These are phyloP conservation scores for Colletotrichum euphorbiae DNA, from an alignment of 2,329 filamentous ascomycete genomes.

Conservation along the genomic window DNA sequence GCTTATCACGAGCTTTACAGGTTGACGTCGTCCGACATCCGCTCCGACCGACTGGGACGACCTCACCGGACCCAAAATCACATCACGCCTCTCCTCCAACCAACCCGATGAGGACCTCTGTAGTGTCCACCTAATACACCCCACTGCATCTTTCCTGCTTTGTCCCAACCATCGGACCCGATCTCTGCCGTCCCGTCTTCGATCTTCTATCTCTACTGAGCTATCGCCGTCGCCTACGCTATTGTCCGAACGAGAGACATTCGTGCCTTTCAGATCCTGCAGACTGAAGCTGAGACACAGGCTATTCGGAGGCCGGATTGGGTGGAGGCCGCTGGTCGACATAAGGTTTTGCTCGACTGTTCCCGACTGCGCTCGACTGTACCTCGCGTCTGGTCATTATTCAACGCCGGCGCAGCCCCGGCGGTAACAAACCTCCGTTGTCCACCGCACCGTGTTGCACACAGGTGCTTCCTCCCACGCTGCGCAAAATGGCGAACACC, in stretches of 20 bases:
- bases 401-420: conserved; percentile 25
- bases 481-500: conserved; percentile 69
- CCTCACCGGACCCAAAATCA: background rate
- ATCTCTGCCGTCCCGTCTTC: background rate
- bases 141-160: background rate
- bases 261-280: background rate
- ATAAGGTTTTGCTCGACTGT: too few species aligned
- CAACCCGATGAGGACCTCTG: background rate
- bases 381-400: background rate
- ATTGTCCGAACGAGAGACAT: background rate
- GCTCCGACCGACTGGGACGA: background rate
- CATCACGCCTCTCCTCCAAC: background rate
- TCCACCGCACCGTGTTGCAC: background rate
- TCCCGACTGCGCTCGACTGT: background rate
- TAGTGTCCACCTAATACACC: background rate
- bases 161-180: background rate
- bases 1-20: conserved; percentile 7
- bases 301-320: too few species aligned
- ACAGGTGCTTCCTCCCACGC: background rate
- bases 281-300: background rate
- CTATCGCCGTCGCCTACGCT: background rate
- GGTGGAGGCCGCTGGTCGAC: background rate
- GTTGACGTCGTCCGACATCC: background rate
- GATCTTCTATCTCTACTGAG: background rate
- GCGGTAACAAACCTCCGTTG: conserved; percentile 13